A percentile compares a stretch with the other conserved stretches of the same genome.
Evolutionary conservation across 345 rosid species (phyloP).

Genomic region (Hibiscus mutabilis): DNA sequence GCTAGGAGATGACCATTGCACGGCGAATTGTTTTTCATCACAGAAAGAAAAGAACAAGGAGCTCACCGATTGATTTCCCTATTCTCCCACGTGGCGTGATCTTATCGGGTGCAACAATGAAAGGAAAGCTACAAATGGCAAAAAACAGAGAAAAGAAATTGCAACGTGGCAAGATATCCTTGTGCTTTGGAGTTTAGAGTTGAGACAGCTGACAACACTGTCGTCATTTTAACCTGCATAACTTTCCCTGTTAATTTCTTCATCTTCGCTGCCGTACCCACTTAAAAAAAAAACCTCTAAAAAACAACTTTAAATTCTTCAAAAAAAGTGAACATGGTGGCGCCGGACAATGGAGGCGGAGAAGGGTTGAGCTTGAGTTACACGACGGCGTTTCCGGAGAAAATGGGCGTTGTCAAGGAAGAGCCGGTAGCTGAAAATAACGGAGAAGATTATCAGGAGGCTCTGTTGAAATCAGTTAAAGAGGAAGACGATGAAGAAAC

Average conservation of each 20-base stretch:
- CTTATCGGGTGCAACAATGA: not conserved
- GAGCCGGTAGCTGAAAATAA: not conserved
- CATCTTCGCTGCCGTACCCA: not conserved
- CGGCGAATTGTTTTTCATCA: not conserved
- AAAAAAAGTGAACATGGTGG: conserved; percentile 7
- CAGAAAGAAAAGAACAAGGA: not conserved
- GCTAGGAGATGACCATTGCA: not conserved
- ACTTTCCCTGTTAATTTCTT: not conserved
- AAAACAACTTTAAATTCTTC: not conserved
- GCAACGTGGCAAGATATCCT: conserved; percentile 3
- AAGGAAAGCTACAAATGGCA: conserved; percentile 1
- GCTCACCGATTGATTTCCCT: not conserved
- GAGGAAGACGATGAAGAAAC: conserved; percentile 16
- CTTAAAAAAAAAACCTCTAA: not conserved
- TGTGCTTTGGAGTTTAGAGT: not conserved
- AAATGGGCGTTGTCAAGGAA: not conserved
- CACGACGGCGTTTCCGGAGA: not conserved
- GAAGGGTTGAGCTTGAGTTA: conserved; percentile 6
- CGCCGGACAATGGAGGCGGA: conserved; percentile 14
- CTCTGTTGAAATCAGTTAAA: conserved; percentile 16
- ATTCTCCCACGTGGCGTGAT: not conserved
- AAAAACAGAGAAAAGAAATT: not conserved
- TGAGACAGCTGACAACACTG: not conserved
- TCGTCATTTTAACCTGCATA: not conserved
- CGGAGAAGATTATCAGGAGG: not conserved